Base-by-base conservation (phyloP, 495 filamentous ascomycete genomes). In the Trichoderma gamsii region DNA sequence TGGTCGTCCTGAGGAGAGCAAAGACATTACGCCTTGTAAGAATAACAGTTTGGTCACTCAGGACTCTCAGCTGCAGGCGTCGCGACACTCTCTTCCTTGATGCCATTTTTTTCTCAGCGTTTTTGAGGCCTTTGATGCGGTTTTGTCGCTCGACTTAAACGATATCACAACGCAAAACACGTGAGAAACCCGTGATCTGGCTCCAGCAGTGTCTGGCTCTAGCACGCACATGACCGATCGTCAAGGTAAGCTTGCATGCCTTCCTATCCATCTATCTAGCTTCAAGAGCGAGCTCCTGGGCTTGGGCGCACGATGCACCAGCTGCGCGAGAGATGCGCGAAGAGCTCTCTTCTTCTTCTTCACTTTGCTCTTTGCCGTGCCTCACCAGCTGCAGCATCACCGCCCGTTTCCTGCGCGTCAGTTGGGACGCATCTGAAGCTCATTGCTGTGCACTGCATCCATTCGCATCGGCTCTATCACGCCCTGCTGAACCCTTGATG, bases 101-200 rank as follows among this genome's bases (percentile, higher is more conserved):
- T 61, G 25, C 9, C 8, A 9, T 61, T 61, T 61, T 61, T 32
- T 32, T 11, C 8, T 32, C 56, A 32, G 23, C 27, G 32, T 27
- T 32, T 27, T 27, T 29, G 27, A 27, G 52, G 15, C 25, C 21
- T 29, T 15, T 12, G 5, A 15, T 65, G 35, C 41, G 63, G 1
- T 64, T n/a, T 64, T 64, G 61, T 23, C 61, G 61, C 61, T 41
- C 63, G 63, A 65, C 63, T 65, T 65, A 65, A 29, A 65, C 56
- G 52, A 68, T 68, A 68, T 68, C 67, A 68, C 67, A 59, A 68
- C 52, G 67, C 18, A 32, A 61, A 68, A 68, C 67, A 68, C 67
- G 67, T 68, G 67, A 61, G 49, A 29, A 66, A 68, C 67, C 59
- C 67, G 67, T 68, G 67, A 68, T 68, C 67, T 68, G 56, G 67